Percentiles rank a stretch among this genome's conserved stretches.
Evolutionary conservation across 2,329 filamentous ascomycete genomes (phyloP).

Genomic region (Diplodia scrobiculata): DNA sequence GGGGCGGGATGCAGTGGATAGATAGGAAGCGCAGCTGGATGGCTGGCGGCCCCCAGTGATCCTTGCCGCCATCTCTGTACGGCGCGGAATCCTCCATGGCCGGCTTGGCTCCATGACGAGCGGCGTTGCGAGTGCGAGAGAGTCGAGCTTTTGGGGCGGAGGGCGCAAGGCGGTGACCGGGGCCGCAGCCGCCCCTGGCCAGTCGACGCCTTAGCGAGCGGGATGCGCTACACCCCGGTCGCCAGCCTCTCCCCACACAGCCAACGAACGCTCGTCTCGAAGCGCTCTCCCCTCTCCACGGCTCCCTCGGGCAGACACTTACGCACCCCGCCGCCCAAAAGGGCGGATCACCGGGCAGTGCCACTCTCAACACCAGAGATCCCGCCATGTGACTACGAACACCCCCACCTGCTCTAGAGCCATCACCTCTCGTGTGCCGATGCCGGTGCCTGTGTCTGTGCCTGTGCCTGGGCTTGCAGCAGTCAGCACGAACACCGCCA

Average conservation of each 20-base stretch:
- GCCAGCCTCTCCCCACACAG: neutral
- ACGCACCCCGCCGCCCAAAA: conserved; percentile 1
- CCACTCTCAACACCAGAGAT: conserved; percentile 24
- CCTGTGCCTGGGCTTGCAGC: conserved; percentile 4
- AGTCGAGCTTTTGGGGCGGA: conserved; percentile 1
- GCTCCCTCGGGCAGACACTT: neutral
- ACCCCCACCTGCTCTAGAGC: neutral
- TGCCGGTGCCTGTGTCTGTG: neutral
- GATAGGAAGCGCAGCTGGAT: neutral
- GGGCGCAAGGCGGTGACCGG: conserved; percentile 25
- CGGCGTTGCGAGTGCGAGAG: neutral
- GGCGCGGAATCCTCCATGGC: conserved; percentile 32
- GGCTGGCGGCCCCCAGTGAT: neutral
- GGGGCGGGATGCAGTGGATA: conserved; percentile 23
- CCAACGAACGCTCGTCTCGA: conserved; percentile 24
- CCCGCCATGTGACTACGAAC: neutral
- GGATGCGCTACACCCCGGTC: conserved; percentile 16
- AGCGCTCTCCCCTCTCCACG: conserved; percentile 4
- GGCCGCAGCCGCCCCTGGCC: conserved; percentile 27
- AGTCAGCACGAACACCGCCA: neutral
- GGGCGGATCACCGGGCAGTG: neutral
- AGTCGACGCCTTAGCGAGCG: conserved; percentile 25
- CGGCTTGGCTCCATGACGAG: conserved; percentile 10
- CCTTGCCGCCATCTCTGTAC: conserved; percentile 32
- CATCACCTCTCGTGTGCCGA: neutral